A percentile compares a stretch with the other conserved stretches of the same genome.
Evolutionary conservation across 2,329 filamentous ascomycete species (phyloP).

Genomic region (Aspergillus candidus): DNA sequence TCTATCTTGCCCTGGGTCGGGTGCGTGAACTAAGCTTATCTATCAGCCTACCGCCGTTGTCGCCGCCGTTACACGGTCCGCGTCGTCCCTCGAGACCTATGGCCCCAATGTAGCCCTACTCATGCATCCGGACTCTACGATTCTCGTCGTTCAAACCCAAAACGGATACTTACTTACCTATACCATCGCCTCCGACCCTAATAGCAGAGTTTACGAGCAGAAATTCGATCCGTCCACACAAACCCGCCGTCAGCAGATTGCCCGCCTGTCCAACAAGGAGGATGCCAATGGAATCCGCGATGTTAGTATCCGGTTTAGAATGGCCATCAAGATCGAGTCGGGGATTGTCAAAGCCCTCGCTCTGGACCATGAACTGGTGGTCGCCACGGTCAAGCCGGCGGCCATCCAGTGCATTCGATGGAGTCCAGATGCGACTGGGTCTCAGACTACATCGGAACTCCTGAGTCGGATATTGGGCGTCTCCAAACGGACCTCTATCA

Average conservation of each 20-base stretch:
- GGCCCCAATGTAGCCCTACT: slow-evolving; percentile 79
- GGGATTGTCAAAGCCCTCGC: slow-evolving; percentile 84
- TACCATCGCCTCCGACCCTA: slow-evolving; percentile 76
- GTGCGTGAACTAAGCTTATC: slow-evolving; percentile 21
- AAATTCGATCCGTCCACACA: slow-evolving; percentile 55
- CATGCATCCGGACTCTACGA: slow-evolving; percentile 83
- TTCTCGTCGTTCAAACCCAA: slow-evolving; percentile 82
- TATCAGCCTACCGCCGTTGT: slow-evolving; percentile 78
- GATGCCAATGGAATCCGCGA: slow-evolving; percentile 79
- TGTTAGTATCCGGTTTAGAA: slow-evolving; percentile 84
- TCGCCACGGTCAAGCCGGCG: slow-evolving; percentile 83
- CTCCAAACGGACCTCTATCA: slow-evolving; percentile 66
- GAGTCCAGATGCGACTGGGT: slow-evolving; percentile 74
- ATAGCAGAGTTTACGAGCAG: slow-evolving; percentile 77
- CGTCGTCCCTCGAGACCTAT: slow-evolving; percentile 71
- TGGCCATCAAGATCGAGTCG: slow-evolving; percentile 97
- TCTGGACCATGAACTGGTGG: slow-evolving; percentile 84
- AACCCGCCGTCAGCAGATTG: slow-evolving; percentile 41
- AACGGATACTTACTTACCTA: slow-evolving; percentile 90
- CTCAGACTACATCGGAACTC: slow-evolving; percentile 85
- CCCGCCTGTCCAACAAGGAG: slow-evolving; percentile 60
- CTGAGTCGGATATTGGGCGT: slow-evolving; percentile 83
- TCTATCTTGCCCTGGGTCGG: slow-evolving; percentile 14
- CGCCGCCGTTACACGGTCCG: slow-evolving; percentile 76
- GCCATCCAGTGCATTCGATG: slow-evolving; percentile 97